Conservation (phyloP, 495 filamentous ascomycete genomes). For the Hyphodiscus hymeniophilus region DNA sequence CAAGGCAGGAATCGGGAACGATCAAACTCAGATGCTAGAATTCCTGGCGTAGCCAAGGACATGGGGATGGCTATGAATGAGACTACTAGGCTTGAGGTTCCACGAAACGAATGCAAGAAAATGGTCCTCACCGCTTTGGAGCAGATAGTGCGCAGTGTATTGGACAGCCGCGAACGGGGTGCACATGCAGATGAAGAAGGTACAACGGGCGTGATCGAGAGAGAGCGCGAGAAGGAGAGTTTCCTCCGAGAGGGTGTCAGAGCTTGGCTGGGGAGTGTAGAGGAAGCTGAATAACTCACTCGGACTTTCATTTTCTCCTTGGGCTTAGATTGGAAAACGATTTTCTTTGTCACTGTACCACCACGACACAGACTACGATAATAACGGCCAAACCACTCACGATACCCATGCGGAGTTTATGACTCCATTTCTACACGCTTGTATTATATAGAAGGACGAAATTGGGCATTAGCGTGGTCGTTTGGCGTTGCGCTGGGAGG, state of each 20-base stretch:
- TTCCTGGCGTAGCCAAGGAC: not conserved
- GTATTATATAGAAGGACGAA: not conserved
- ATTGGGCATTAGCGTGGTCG: slow-evolving; percentile 1
- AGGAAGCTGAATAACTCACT: slow-evolving; percentile 17
- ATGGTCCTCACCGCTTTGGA: slow-evolving; percentile 57
- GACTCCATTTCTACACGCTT: not conserved
- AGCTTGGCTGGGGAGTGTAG: slow-evolving; percentile 54
- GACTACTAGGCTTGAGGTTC: slow-evolving; percentile 34
- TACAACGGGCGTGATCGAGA: slow-evolving; percentile 31
- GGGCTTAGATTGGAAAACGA: not conserved
- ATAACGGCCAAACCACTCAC: not conserved
- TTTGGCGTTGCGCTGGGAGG: not conserved
- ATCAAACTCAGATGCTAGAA: slow-evolving; percentile 4
- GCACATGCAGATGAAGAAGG: not conserved
- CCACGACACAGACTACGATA: not conserved
- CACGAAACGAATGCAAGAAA: slow-evolving; percentile 51
- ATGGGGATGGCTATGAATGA: not conserved
- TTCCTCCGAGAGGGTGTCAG: slow-evolving; percentile 56
- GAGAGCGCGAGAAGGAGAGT: slow-evolving; percentile 32
- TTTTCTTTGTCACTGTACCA: not conserved
- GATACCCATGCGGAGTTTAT: not conserved
- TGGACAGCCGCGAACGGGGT: slow-evolving; percentile 36
- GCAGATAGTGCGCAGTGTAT: slow-evolving; percentile 52
- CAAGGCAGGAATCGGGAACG: slow-evolving; percentile 8
- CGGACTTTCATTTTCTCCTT: too few relatives aligned